Evolutionary conservation across 768 basidiomycete genomes (phyloP).

Genomic region (Lanmaoa rubissima): DNA sequence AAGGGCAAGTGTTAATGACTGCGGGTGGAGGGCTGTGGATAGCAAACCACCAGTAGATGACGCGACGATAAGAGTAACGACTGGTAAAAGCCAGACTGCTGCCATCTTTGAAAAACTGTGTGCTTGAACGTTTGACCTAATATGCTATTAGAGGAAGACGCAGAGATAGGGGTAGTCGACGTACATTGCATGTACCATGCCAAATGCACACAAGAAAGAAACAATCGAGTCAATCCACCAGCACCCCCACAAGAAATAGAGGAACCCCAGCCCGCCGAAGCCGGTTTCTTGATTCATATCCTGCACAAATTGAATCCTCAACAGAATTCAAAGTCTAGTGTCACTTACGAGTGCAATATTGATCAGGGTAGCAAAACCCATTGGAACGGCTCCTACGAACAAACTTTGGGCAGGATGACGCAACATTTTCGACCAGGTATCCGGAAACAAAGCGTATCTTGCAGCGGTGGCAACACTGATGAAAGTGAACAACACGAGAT

Average conservation of each 20-base stretch:
- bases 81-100: slow-evolving; percentile 49
- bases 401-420: slow-evolving; percentile 45
- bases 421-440: slow-evolving; percentile 46
- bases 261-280: slow-evolving; percentile 36
- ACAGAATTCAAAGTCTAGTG: background rate
- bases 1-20: slow-evolving; percentile 38
- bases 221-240: slow-evolving; percentile 50
- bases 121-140: slow-evolving; percentile 44
- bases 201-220: slow-evolving; percentile 45
- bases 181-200: slow-evolving; percentile 50
- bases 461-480: slow-evolving; percentile 35
- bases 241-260: slow-evolving; percentile 45
- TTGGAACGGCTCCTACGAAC: slow-evolving; percentile 43
- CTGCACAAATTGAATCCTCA: slow-evolving; percentile 5
- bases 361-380: slow-evolving; percentile 46
- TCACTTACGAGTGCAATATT: slow-evolving; percentile 37
- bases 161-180: background rate
- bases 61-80: slow-evolving; percentile 52
- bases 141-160: background rate
- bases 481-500: slow-evolving; percentile 39
- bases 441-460: slow-evolving; percentile 42
- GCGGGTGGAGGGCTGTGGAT: slow-evolving; percentile 36
- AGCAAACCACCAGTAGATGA: slow-evolving; percentile 50
- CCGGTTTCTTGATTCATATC: slow-evolving; percentile 36
- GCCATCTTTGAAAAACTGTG: slow-evolving; percentile 42